Base-by-base conservation (phyloP, 2,329 filamentous ascomycete species). In the Venturia aucupariae region DNA sequence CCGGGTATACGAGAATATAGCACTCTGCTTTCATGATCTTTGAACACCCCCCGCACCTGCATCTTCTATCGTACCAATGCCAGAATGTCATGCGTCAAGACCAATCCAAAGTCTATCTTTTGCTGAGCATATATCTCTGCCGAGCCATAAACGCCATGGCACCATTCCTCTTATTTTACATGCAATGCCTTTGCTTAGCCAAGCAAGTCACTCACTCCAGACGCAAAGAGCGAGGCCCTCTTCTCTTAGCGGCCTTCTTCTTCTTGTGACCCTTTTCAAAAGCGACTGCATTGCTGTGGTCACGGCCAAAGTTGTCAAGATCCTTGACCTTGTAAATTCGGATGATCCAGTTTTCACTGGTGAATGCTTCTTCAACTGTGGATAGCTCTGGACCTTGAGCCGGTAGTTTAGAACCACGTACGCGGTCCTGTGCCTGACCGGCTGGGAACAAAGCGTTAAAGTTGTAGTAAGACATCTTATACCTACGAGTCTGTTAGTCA, bases 381-480 rank as follows among this genome's bases (percentile, higher is more conserved):
- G 89, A 91, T 66, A 99, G 87, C 67, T 89, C 84, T 10, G 94
- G 94, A 1, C 90, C 88, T 69, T 92, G 83, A 15, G 90, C 86
- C n/a, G 94, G 95, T 62, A 97, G 80, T 66, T 84, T 85, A 44
- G 85, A 84, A 68, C 87, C 86, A 73, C 94, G 92, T 68, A 99
- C 94, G 70, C 94, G 89, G 75, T 99, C 94, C 70, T 86, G 81
- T 42, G 90, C 92, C 78, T 97, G 92, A 67, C 94, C 94, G 2
- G 88, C 83, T 55, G 92, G 93, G 84, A 97, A 99, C 67, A 99
- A 86, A 59, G 84, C 80, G 77, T 93, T 85, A 82, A 90, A 99
- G 83, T 97, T 97, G 85, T 99, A 90, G 84, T 99, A 99, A 27
- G 92, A 97, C 92, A 99, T 97, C 84, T 99, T 99, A 86, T 99